Conservation (phyloP, 306 rosid genomes). For the Dalbergia cultrata region DNA sequence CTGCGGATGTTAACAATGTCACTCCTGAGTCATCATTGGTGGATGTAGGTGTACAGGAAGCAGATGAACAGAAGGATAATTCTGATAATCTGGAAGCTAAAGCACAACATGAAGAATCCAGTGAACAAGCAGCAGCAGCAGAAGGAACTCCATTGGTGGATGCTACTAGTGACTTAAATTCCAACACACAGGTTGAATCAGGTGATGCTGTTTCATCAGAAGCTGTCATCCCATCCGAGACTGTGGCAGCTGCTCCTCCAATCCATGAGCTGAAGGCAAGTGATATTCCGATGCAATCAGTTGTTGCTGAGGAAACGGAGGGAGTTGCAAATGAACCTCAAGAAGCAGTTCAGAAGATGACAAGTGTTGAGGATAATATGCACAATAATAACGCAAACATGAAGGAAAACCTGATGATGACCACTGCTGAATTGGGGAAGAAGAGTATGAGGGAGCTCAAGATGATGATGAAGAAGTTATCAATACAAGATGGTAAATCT, state of each 20-base stretch:
- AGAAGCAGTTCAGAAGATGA: background rate
- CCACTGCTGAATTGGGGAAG: background rate
- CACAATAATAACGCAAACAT: background rate
- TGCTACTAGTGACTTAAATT: background rate
- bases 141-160: background rate
- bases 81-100: constrained; percentile 6
- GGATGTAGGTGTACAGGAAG: background rate
- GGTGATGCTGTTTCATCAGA: constrained; percentile 5
- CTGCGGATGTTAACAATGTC: background rate
- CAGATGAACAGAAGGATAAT: background rate
- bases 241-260: background rate
- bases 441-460: constrained; percentile 64
- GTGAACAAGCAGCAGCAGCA: background rate
- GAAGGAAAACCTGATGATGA: constrained; percentile 45
- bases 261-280: constrained; percentile 16
- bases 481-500: constrained; percentile 31
- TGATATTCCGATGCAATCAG: constrained; percentile 33
- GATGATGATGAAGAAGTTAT: constrained; percentile 53
- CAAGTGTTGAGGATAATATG: background rate
- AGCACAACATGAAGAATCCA: constrained; percentile 20
- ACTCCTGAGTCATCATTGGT: constrained; percentile 22
- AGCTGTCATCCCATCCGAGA: constrained; percentile 1
- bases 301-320: constrained; percentile 37
- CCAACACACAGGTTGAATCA: background rate
- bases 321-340: constrained; percentile 35